Conservation (phyloP, 2,329 filamentous ascomycete genomes). For the Epichloe amarillans region DNA sequence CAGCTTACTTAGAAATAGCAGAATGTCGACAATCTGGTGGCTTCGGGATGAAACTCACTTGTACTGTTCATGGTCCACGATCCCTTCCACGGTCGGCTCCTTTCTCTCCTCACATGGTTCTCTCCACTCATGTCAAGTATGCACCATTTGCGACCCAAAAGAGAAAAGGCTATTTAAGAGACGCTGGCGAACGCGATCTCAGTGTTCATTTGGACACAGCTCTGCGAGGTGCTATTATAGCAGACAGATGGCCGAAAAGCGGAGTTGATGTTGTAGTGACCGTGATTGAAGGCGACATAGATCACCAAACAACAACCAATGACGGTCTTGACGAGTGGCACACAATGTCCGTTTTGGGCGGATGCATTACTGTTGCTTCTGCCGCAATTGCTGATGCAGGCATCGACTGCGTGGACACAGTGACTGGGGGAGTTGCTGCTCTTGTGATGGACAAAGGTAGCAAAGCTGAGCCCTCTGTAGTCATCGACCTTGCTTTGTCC, state of each 20-base stretch:
- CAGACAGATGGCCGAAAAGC: slow-evolving; percentile 96
- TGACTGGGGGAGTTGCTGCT: slow-evolving; percentile 86
- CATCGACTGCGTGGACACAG: slow-evolving; percentile 87
- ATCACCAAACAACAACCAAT: slow-evolving; percentile 37
- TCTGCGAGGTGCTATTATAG: slow-evolving; percentile 76
- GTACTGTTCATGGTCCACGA: slow-evolving; percentile 84
- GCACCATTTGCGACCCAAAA: slow-evolving; percentile 82
- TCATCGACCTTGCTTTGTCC: slow-evolving; percentile 71
- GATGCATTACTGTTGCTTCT: slow-evolving; percentile 86
- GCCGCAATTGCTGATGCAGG: slow-evolving; percentile 88
- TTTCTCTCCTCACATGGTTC: slow-evolving; percentile 83
- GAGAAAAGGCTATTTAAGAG: slow-evolving; percentile 73
- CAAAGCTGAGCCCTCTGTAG: slow-evolving; percentile 29
- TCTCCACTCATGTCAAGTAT: slow-evolving; percentile 92
- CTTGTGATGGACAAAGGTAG: slow-evolving; percentile 37
- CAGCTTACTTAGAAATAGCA: slow-evolving; percentile 67
- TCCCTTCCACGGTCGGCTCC: slow-evolving; percentile 80
- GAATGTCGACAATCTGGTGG: slow-evolving; percentile 31
- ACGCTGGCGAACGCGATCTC: slow-evolving; percentile 76
- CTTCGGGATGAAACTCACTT: slow-evolving; percentile 77
- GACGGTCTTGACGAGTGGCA: slow-evolving; percentile 60
- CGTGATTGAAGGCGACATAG: slow-evolving; percentile 84
- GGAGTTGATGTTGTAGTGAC: slow-evolving; percentile 92
- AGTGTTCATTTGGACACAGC: slow-evolving; percentile 86
- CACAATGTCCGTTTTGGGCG: slow-evolving; percentile 79